phyloP scores from a whole-genome alignment of 106 monocot genomes.

The Dendrobium officinale region DNA sequence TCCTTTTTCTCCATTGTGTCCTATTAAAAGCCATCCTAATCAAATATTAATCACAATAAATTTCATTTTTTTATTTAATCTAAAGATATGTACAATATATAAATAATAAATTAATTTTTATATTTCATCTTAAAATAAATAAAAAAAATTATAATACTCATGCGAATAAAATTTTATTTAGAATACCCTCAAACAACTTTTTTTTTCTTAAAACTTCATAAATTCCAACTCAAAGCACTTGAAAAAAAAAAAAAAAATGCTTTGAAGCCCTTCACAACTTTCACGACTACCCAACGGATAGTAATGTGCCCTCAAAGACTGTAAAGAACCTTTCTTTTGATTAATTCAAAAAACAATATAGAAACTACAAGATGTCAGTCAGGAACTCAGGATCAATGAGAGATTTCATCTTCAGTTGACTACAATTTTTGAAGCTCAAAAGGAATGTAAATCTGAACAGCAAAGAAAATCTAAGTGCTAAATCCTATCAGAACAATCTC shows the following conservation, averaged over 20 bases:
- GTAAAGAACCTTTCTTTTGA: constrained; percentile 4
- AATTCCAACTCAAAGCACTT: too few relatives aligned
- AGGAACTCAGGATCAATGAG: constrained; percentile 5
- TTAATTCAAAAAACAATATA: constrained; percentile 6
- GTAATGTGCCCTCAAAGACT: background rate
- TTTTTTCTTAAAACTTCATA: too few relatives aligned
- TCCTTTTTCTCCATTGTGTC: too few relatives aligned
- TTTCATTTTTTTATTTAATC: too few relatives aligned
- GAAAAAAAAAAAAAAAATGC: background rate
- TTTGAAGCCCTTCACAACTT: background rate
- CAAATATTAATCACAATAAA: too few relatives aligned
- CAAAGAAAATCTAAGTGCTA: background rate
- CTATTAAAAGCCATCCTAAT: too few relatives aligned
- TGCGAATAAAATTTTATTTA: too few relatives aligned
- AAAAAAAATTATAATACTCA: too few relatives aligned
- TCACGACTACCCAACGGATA: background rate
- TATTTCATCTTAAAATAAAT: too few relatives aligned
- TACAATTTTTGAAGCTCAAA: constrained; percentile 3
- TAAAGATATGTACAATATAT: too few relatives aligned
- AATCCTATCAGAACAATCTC: background rate
- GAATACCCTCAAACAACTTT: too few relatives aligned
- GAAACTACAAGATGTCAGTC: constrained; percentile 2
- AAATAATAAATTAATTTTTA: too few relatives aligned
- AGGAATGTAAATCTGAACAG: constrained; percentile 3
- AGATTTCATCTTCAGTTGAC: background rate